Evolutionary conservation across 106 monocot species (phyloP).

Genomic region (Dendrobium officinale): DNA sequence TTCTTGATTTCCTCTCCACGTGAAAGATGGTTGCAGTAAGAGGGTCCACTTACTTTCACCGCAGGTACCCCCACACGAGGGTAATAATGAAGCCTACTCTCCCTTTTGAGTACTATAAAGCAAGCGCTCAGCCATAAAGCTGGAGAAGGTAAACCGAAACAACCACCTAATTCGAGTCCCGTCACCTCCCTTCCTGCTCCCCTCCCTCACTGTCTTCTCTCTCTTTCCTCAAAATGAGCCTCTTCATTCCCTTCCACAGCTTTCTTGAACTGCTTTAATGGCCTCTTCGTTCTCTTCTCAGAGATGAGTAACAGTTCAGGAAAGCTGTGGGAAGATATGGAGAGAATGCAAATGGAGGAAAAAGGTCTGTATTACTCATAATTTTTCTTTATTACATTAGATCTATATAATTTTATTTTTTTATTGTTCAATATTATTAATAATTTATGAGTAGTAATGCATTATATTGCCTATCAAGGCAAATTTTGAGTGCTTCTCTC

Average conservation of each 20-base stretch:
- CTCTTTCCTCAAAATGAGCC: not conserved
- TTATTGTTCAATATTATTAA: no score
- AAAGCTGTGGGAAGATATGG: constrained; percentile 15
- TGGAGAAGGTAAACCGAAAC: not conserved
- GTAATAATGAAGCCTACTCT: constrained; percentile 4
- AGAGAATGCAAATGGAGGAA: not conserved
- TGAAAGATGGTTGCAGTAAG: not conserved
- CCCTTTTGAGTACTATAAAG: constrained; percentile 6
- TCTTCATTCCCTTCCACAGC: constrained; percentile 19
- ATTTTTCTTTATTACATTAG: no score
- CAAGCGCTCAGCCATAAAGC: not conserved
- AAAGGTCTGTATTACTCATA: no score
- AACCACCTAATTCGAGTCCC: not conserved
- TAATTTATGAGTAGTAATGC: no score
- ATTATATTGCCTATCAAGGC: no score
- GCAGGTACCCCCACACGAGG: constrained; percentile 9
- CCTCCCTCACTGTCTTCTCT: not conserved
- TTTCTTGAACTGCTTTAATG: constrained; percentile 12
- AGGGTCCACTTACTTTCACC: constrained; percentile 14
- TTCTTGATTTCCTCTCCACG: not conserved
- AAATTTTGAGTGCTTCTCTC: no score
- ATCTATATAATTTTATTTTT: no score
- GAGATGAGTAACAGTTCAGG: constrained; percentile 4
- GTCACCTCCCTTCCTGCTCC: not conserved
- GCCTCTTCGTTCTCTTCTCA: not conserved